Conservation (phyloP, 2,329 filamentous ascomycete genomes). For the Pseudocercospora musae region DNA sequence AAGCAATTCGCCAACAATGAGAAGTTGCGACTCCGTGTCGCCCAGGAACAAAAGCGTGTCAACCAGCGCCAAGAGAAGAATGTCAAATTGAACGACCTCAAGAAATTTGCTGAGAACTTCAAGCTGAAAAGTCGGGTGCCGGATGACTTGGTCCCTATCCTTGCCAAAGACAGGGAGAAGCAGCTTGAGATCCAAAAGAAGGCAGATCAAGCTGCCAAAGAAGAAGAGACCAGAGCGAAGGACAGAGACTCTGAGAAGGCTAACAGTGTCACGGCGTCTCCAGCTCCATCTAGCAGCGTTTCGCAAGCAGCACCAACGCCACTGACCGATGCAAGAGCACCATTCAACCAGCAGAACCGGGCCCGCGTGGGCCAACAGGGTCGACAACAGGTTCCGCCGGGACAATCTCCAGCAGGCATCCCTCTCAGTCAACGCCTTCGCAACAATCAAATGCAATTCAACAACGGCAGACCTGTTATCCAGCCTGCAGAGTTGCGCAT, state of each 20-base stretch:
- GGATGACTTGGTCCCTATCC: conserved; percentile 84
- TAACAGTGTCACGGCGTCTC: conserved; percentile 21
- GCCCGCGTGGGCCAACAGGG: neutral
- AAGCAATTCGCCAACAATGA: conserved; percentile 62
- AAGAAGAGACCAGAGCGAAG: conserved; percentile 48
- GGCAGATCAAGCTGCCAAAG: conserved; percentile 70
- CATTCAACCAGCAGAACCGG: conserved; percentile 14
- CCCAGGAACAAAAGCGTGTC: conserved; percentile 53
- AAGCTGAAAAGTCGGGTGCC: conserved; percentile 93
- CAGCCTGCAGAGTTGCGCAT: conserved; percentile 64
- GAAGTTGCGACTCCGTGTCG: conserved; percentile 57
- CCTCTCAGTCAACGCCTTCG: conserved; percentile 20
- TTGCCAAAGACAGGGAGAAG: conserved; percentile 94
- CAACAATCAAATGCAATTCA: conserved; percentile 9
- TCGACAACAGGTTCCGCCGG: conserved; percentile 2
- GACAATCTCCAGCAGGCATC: conserved; percentile 5
- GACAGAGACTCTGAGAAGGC: conserved; percentile 28
- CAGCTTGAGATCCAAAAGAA: conserved; percentile 91
- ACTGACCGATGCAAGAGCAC: conserved; percentile 5
- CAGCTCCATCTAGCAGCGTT: conserved; percentile 17
- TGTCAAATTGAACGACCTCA: conserved; percentile 87
- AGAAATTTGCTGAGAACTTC: conserved; percentile 91
- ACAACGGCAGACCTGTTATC: conserved; percentile 5
- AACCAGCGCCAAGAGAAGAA: conserved; percentile 72
- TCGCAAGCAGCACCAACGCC: conserved; percentile 8